Conservation (phyloP, 1,284 basidiomycete genomes). For the Schizophyllum commune region DNA sequence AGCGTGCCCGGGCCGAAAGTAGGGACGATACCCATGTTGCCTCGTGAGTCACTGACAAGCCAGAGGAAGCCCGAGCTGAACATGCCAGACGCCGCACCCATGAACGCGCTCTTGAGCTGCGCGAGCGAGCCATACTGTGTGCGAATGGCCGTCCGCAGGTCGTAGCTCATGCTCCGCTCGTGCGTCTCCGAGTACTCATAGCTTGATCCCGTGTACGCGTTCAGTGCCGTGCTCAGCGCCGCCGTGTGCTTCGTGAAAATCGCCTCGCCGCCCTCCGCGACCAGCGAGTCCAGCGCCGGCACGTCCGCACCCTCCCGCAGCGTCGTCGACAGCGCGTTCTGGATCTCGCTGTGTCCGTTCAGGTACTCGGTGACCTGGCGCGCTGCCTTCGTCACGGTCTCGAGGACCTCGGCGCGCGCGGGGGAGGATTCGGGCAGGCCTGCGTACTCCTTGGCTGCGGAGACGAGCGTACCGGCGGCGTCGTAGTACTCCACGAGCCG, state of each 20-base stretch:
- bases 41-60: slow-evolving; percentile 68
- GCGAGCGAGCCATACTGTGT: slow-evolving; percentile 56
- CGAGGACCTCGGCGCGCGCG: neutral
- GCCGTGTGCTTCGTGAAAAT: neutral
- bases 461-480: neutral
- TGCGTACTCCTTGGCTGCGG: neutral
- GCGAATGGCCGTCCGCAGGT: slow-evolving; percentile 36
- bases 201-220: neutral
- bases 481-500: neutral
- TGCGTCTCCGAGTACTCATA: slow-evolving; percentile 20
- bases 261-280: neutral
- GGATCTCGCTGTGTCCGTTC: neutral
- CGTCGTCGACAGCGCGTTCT: neutral
- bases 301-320: neutral
- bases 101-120: slow-evolving; percentile 71
- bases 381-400: neutral
- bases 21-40: slow-evolving; percentile 65
- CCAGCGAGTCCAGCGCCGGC: neutral
- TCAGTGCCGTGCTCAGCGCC: neutral
- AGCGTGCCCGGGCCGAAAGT: slow-evolving; percentile 91
- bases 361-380: neutral
- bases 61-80: slow-evolving; percentile 83
- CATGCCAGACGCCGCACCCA: slow-evolving; percentile 72
- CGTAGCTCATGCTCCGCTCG: slow-evolving; percentile 33
- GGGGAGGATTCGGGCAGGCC: neutral